Evolutionary conservation across 345 rosid genomes (phyloP), one percentile per base, ranked within the genome.

Genomic region (Adansonia digitata): DNA sequence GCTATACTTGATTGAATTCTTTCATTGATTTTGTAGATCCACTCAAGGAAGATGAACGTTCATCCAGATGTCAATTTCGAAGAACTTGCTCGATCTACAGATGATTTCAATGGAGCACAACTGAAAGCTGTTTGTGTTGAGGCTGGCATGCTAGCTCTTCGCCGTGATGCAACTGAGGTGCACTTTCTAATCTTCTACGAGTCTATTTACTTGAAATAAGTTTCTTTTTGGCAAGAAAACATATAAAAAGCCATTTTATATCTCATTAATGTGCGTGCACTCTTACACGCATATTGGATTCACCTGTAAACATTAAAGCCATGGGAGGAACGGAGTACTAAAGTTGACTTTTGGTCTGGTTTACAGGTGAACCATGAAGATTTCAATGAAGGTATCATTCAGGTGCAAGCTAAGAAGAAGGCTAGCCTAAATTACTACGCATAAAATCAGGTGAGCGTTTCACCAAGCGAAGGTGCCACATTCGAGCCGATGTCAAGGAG

Each of bases 101-200:
- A 93, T 77, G 99, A 96, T 71, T 93, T 96, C 82, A 96, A 96
- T 74, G 99, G 99, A 35, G 99, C 99, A 66, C 99, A 96, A 69
- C 89, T 93, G 45, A 96, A 96, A 82, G 98, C 99, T 65, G 99
- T 96, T 11, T 93, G 99, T 79, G 98, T 96, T 22, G 99, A 96
- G 81, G 99, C 99, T n/a, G 99, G 99, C 63, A 96, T 96, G 99
- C 87, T 93, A 24, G 99, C 99, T 26, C 99, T 96, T 27, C 95
- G 98, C 13, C 97, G 99, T 0, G 98, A 96, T 86, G 99, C 97
- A 17, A 96, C 99, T 12, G 99, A 96, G 92, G 99, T 95, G 67
- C 48, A 13, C 14, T 29, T 35, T 26, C 34, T 7, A 22, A 18
- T 18, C 57, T 46, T 48, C 24, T 68, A 15, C 39, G 22, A 17